phyloP scores from a whole-genome alignment of 1,139 yeast genomes.

The Taphrina deformans region DNA sequence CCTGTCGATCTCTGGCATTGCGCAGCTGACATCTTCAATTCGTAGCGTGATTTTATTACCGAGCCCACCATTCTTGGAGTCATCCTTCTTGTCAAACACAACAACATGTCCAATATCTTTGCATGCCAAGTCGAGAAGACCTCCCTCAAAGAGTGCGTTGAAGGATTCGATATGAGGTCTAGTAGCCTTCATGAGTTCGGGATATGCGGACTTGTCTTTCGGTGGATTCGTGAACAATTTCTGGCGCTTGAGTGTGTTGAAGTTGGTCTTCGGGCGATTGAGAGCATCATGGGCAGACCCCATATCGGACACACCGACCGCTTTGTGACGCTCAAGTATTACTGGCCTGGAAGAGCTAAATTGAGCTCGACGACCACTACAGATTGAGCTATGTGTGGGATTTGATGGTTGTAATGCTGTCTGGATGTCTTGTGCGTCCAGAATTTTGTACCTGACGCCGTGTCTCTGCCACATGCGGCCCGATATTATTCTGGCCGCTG shows the following conservation, averaged over 20 bases:
- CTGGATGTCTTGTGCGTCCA: not conserved
- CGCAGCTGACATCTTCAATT: slow-evolving; percentile 81
- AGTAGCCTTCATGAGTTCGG: slow-evolving; percentile 82
- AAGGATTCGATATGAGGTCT: slow-evolving; percentile 95
- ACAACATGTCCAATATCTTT: slow-evolving; percentile 84
- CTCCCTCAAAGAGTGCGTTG: slow-evolving; percentile 92
- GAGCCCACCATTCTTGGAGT: slow-evolving; percentile 52
- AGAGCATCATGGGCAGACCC: slow-evolving; percentile 20
- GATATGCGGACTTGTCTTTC: slow-evolving; percentile 76
- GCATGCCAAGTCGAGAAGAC: slow-evolving; percentile 78
- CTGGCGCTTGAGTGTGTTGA: slow-evolving; percentile 55
- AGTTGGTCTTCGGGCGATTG: slow-evolving; percentile 22
- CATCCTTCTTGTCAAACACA: slow-evolving; percentile 75
- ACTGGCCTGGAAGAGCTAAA: no score
- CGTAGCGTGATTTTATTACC: slow-evolving; percentile 71
- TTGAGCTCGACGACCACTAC: no score
- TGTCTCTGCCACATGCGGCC: not conserved
- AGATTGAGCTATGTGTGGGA: not conserved
- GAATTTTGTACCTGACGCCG: not conserved
- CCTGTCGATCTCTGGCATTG: slow-evolving; percentile 74
- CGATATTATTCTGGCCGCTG: not conserved
- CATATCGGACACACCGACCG: not conserved
- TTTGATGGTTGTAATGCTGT: not conserved
- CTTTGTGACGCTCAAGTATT: not conserved
- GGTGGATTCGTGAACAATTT: slow-evolving; percentile 84